Conservation (phyloP, 495 filamentous ascomycete species). For the Penicillium maclennaniae region DNA sequence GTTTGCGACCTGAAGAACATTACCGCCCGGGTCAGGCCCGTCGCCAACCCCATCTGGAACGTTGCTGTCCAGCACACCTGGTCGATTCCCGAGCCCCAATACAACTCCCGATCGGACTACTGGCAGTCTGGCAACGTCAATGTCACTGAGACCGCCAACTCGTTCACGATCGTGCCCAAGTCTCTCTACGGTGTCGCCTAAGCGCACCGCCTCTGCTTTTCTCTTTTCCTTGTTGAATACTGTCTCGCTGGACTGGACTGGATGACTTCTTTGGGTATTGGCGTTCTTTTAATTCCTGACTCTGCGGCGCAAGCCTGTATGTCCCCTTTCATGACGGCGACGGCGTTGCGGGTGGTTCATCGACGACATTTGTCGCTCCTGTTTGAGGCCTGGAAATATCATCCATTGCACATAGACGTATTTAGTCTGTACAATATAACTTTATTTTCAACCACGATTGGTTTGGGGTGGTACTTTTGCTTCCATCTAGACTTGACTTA, state of each 20-base stretch:
- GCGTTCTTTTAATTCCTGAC: conserved; percentile 1
- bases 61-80: conserved; percentile 36
- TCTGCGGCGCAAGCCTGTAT: background rate
- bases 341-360: conserved; percentile 3
- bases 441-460: background rate
- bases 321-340: conserved; percentile 4
- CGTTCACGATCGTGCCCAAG: conserved; percentile 17
- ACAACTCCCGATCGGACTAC: conserved; percentile 18
- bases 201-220: background rate
- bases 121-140: conserved; percentile 15
- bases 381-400: background rate
- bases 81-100: conserved; percentile 13
- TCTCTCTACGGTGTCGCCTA: conserved; percentile 18
- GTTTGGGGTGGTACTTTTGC: background rate
- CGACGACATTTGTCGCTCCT: background rate
- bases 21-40: conserved; percentile 22
- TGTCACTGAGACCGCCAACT: conserved; percentile 4
- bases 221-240: background rate
- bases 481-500: background rate
- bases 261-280: background rate
- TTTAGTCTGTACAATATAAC: conserved; percentile 1
- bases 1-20: conserved; percentile 29
- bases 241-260: background rate
- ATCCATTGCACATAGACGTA: background rate
- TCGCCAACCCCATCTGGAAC: conserved; percentile 28